Percentiles rank a stretch among this genome's conserved stretches.
phyloP scores from a whole-genome alignment of 257 asterid species.

The Forsythia viridissima region DNA sequence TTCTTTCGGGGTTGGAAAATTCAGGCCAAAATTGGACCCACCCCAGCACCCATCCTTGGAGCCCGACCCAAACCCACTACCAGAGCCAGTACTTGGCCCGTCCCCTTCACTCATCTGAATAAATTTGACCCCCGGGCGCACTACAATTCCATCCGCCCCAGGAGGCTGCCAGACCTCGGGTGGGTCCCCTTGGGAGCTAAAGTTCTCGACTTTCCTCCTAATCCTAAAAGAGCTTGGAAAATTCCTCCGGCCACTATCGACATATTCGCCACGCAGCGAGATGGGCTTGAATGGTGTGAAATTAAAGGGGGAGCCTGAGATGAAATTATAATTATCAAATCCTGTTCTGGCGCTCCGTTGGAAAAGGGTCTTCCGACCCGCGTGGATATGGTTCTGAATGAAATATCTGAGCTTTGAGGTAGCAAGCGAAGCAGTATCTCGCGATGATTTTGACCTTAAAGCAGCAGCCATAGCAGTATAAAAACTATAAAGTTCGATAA shows the following conservation, averaged over 20 bases:
- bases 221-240: conserved; percentile 29
- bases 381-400: conserved; percentile 56
- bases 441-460: conserved; percentile 80
- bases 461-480: conserved; percentile 74
- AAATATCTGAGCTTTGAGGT: conserved; percentile 75
- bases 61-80: conserved; percentile 57
- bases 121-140: conserved; percentile 70
- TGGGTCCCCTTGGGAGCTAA: conserved; percentile 81
- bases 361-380: conserved; percentile 51
- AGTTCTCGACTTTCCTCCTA: conserved; percentile 37
- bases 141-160: conserved; percentile 68
- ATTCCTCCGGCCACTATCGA: conserved; percentile 32
- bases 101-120: conserved; percentile 55
- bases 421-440: conserved; percentile 63
- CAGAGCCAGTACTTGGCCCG: conserved; percentile 49
- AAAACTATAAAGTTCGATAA: conserved; percentile 9
- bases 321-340: conserved; percentile 35
- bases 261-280: conserved; percentile 47
- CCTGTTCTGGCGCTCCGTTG: conserved; percentile 46
- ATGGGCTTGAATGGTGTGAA: conserved; percentile 58
- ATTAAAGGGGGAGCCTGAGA: conserved; percentile 43
- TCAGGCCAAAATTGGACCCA: conserved; percentile 76
- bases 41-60: conserved; percentile 82
- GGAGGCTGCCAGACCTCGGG: conserved; percentile 99
- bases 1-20: conserved; percentile 93